phyloP scores from a whole-genome alignment of 2,329 filamentous ascomycete species.

The Dothidotthia symphoricarpi region DNA sequence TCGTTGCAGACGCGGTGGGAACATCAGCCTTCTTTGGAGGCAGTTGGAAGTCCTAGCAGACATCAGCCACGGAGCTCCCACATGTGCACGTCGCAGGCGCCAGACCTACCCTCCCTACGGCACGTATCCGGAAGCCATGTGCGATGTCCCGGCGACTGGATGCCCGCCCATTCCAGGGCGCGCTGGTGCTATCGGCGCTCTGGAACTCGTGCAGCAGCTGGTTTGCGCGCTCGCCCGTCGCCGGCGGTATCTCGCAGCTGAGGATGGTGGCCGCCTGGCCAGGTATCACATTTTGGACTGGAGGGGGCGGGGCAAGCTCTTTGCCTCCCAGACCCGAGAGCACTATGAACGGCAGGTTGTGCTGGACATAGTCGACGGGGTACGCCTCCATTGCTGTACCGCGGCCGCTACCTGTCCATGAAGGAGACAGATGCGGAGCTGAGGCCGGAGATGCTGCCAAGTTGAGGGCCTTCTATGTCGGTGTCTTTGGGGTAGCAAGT shows the following conservation, averaged over 20 bases:
- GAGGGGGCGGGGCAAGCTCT: conserved; percentile 44
- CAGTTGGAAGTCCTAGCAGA: conserved; percentile 53
- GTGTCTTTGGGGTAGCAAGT: not conserved
- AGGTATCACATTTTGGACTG: conserved; percentile 42
- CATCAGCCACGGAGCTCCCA: conserved; percentile 18
- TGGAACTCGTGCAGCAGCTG: conserved; percentile 66
- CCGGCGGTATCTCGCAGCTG: conserved; percentile 66
- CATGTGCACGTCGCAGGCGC: conserved; percentile 22
- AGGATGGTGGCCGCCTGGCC: conserved; percentile 58
- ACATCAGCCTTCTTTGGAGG: conserved; percentile 63
- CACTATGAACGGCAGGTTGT: conserved; percentile 81
- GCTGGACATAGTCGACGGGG: conserved; percentile 74
- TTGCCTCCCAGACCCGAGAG: conserved; percentile 67
- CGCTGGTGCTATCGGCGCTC: conserved; percentile 61
- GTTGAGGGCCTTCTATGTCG: conserved; percentile 1
- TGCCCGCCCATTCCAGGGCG: conserved; percentile 66
- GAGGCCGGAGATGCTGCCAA: conserved; percentile 11
- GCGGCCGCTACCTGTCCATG: conserved; percentile 33
- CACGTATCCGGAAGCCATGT: conserved; percentile 65
- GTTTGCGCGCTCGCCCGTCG: conserved; percentile 65
- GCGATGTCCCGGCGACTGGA: conserved; percentile 46
- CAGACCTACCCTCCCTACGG: conserved; percentile 75
- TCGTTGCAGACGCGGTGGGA: conserved; percentile 52
- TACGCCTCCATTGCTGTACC: conserved; percentile 70
- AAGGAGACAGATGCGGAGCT: conserved; percentile 7